A percentile compares a stretch with the other conserved stretches of the same genome.
Conservation (phyloP, 495 filamentous ascomycete genomes). For the Pyrenula massariospora region DNA sequence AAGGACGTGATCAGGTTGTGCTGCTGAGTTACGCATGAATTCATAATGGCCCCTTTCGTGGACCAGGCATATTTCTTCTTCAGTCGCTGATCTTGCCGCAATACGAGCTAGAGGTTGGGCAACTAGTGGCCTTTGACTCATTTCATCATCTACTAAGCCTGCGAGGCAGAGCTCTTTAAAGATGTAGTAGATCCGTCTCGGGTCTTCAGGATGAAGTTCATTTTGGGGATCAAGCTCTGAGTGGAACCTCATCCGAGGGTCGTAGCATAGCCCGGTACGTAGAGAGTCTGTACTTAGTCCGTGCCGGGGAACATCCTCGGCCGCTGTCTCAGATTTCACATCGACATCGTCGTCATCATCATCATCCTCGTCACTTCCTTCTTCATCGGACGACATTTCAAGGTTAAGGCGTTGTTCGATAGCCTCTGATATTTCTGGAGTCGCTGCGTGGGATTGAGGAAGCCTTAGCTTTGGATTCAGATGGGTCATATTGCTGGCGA, state of each 20-base stretch:
- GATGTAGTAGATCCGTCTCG: conserved; percentile 78
- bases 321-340: conserved; percentile 31
- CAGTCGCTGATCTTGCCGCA: conserved; percentile 56
- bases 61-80: conserved; percentile 64
- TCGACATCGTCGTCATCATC: conserved; percentile 19
- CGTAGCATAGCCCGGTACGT: conserved; percentile 74
- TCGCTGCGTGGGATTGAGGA: neutral
- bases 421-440: neutral
- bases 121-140: conserved; percentile 30
- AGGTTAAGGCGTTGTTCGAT: neutral
- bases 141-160: conserved; percentile 56
- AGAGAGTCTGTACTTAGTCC: conserved; percentile 32
- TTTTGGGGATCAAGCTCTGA: conserved; percentile 58
- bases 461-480: neutral
- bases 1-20: conserved; percentile 17
- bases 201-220: conserved; percentile 90
- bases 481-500: neutral
- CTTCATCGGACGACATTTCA: conserved; percentile 1
- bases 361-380: neutral
- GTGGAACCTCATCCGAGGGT: conserved; percentile 86
- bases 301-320: conserved; percentile 10
- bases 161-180: conserved; percentile 71
- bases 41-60: conserved; percentile 65
- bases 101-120: conserved; percentile 66
- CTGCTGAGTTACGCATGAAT: conserved; percentile 55